A percentile compares a stretch with the other conserved stretches of the same genome.
These are phyloP conservation scores for Globisporangium irregulare DNA, from an alignment of 352 stramenopile species.

Conservation along the genomic window DNA sequence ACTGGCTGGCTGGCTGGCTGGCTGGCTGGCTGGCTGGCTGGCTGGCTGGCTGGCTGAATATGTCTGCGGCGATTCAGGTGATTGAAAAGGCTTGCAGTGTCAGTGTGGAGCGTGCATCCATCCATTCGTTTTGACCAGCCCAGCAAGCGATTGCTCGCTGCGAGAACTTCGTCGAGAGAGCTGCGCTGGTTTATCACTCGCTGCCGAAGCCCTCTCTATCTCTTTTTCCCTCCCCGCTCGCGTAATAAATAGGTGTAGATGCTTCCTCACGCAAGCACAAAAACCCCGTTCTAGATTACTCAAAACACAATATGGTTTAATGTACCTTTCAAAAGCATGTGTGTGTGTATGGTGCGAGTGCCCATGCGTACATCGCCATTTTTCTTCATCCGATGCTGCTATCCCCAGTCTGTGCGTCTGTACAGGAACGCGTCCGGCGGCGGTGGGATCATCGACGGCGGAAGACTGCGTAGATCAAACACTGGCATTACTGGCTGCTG, in stretches of 20 bases:
- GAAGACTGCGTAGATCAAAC: constrained; percentile 31
- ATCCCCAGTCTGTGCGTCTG: constrained; percentile 58
- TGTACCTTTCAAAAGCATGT: neutral
- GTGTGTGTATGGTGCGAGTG: neutral
- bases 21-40: neutral
- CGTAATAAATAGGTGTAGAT: constrained; percentile 37
- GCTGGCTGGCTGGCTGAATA: neutral
- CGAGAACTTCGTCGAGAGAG: neutral
- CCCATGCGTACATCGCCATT: neutral
- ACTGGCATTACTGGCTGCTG: neutral
- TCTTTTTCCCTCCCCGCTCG: constrained; percentile 1
- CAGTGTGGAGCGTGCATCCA: neutral
- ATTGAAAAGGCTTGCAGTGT: neutral
- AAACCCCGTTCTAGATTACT: constrained; percentile 20
- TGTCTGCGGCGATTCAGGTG: neutral
- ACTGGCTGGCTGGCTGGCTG: neutral
- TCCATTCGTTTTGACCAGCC: neutral
- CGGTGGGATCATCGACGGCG: constrained; percentile 73
- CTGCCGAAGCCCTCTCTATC: neutral
- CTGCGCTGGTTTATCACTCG: neutral
- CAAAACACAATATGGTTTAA: constrained; percentile 14
- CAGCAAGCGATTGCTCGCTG: neutral
- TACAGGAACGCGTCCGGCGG: constrained; percentile 47
- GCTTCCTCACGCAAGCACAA: constrained; percentile 23
- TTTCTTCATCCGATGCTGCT: neutral